phyloP scores from a whole-genome alignment of 2,329 filamentous ascomycete species.

The Xylariaceae sp. region DNA sequence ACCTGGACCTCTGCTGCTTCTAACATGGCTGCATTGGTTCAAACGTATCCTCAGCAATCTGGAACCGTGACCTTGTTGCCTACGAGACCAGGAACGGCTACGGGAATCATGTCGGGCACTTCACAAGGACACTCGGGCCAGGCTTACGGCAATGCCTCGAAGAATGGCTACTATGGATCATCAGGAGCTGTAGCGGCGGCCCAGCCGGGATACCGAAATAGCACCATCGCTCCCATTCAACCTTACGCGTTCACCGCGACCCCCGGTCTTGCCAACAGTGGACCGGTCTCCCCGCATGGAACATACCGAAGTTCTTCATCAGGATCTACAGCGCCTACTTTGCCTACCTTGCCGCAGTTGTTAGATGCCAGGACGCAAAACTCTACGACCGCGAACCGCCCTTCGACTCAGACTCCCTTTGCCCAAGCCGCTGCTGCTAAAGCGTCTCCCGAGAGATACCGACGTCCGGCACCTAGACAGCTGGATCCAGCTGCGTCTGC shows the following conservation, averaged over 20 bases:
- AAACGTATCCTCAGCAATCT: conserved; percentile 72
- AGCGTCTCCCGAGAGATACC: conserved; percentile 76
- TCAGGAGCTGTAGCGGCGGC: conserved; percentile 39
- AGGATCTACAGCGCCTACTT: conserved; percentile 39
- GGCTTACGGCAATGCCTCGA: conserved; percentile 47
- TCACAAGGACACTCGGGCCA: conserved; percentile 46
- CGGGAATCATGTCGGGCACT: conserved; percentile 49
- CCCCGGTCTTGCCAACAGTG: conserved; percentile 55
- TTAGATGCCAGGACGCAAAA: conserved; percentile 39
- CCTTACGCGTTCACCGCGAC: conserved; percentile 72
- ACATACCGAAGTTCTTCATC: conserved; percentile 40
- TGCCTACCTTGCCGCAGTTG: conserved; percentile 39
- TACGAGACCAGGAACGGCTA: conserved; percentile 61
- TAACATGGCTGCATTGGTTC: conserved; percentile 76
- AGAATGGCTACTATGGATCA: conserved; percentile 47
- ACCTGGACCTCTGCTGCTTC: conserved; percentile 15
- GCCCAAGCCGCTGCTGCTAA: conserved; percentile 57
- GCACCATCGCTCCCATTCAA: conserved; percentile 56
- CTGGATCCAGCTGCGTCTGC: conserved; percentile 41
- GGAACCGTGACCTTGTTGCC: conserved; percentile 71
- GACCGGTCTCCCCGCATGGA: conserved; percentile 48
- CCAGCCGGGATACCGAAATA: conserved; percentile 50
- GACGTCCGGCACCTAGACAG: conserved; percentile 57
- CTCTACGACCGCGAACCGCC: conserved; percentile 37
- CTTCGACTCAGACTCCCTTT: conserved; percentile 46